These are phyloP conservation scores for Solanum lycopersicoides DNA, from an alignment of 257 asterid species.

Conservation along the genomic window DNA sequence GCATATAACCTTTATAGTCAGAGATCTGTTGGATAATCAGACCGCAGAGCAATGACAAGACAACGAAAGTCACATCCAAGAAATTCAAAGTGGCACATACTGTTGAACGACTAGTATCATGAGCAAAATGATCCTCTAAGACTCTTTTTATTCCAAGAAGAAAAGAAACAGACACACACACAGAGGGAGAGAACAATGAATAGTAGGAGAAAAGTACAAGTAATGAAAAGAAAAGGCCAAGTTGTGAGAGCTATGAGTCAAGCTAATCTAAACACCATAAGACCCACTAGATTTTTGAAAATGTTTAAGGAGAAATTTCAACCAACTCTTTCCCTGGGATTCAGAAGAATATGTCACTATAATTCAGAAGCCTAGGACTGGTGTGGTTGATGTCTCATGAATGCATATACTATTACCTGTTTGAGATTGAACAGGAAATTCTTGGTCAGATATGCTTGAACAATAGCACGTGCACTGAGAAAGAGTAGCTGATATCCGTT, in stretches of 20 bases:
- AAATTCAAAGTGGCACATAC: not conserved
- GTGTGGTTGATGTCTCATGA: not conserved
- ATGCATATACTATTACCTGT: slow-evolving; percentile 46
- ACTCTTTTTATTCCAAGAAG: not conserved
- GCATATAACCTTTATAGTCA: not conserved
- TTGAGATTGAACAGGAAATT: slow-evolving; percentile 85
- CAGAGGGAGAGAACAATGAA: not conserved
- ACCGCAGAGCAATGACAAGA: not conserved
- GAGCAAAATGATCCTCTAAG: not conserved
- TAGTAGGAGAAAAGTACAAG: not conserved
- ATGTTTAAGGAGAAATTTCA: not conserved
- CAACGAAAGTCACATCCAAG: not conserved
- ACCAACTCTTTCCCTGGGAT: not conserved
- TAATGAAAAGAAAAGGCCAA: not conserved
- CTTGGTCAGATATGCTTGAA: slow-evolving; percentile 88
- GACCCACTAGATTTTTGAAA: not conserved
- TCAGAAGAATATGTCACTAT: not conserved
- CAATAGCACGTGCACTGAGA: slow-evolving; percentile 97
- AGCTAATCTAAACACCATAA: not conserved
- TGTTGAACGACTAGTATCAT: not conserved
- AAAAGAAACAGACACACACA: not conserved
- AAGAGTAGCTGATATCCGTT: slow-evolving; percentile 95
- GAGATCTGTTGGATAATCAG: not conserved
- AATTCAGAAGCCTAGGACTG: not conserved
- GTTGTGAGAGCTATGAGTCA: not conserved